Conservation (phyloP, 306 rosid genomes). For the Cicer bijugum region DNA sequence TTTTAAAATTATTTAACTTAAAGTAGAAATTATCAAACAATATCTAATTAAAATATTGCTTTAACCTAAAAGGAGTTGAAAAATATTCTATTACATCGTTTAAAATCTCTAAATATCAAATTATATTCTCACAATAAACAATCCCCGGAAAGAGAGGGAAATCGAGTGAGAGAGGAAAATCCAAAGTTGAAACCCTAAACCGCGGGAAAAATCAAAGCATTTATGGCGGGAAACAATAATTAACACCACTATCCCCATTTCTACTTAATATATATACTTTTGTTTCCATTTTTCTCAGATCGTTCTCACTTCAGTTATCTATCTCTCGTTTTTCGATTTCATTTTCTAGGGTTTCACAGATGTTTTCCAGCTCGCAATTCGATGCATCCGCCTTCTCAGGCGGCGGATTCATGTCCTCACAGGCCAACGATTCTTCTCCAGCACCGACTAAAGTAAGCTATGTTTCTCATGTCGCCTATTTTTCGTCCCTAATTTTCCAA, state of each 20-base stretch:
- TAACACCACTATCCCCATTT: background rate
- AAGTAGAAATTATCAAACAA: no score
- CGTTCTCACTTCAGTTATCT: background rate
- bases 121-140: no score
- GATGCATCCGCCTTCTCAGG: slow-evolving; percentile 65
- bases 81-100: no score
- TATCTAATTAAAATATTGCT: no score
- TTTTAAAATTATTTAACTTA: no score
- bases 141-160: no score
- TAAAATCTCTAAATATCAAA: no score
- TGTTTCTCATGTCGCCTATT: slow-evolving; percentile 18
- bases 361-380: slow-evolving; percentile 80
- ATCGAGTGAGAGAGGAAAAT: background rate
- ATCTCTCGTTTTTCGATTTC: slow-evolving; percentile 9
- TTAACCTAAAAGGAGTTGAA: no score
- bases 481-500: background rate
- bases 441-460: slow-evolving; percentile 59
- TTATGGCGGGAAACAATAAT: slow-evolving; percentile 59
- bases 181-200: slow-evolving; percentile 45
- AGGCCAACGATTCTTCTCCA: slow-evolving; percentile 62
- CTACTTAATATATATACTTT: background rate
- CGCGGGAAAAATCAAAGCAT: slow-evolving; percentile 53
- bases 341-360: slow-evolving; percentile 51
- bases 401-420: slow-evolving; percentile 70
- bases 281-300: background rate